Evolutionary conservation across 164 flowering plant species (phyloP), one percentile per base, ranked within the genome.

Genomic region (Buxus sempervirens): DNA sequence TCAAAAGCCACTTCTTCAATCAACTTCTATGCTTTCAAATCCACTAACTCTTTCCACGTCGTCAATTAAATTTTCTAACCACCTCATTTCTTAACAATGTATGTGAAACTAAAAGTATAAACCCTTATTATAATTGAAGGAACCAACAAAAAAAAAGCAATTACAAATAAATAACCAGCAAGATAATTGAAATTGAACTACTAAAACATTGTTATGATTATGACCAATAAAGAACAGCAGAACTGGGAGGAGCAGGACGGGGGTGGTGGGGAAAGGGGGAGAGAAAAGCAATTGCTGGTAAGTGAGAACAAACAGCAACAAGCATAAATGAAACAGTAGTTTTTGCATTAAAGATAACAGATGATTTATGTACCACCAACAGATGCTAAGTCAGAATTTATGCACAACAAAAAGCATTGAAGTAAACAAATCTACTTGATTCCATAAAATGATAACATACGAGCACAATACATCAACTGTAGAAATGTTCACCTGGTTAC

Each of bases 401-500:
- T 45, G 18, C 12, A 45, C 51, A 10, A 10, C 2, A 15, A 10
- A 10, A 10, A 15, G 51, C 51, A 45, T 45, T 10, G 13, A 10
- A 7, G 38, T 1, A 45, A 45, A 15, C 51, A 45, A 45, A 15
- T 45, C 51, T 45, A 45, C 18, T 45, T 45, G 51, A 45, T 45
- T 45, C 16, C 51, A 4, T 5, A 10, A 45, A 45, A 10, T 10
- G 18, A 45, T 15, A 45, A 45, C 18, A 45, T 45, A 10, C 51
- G 12, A 45, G 55, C n/a, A 53, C 12, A 64, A 57, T 49, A 59
- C 20, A 58, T 0, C 10, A 58, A 51, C 25, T 22, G n/a, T 51
- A 62, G 27, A 49, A 65, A 58, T 23, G 28, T 68, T 61, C 54
- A 95, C 98, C 96, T 96, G 98, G 67, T 96, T 96, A 61, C 88